Evolutionary conservation across 2,329 filamentous ascomycete genomes (phyloP), one percentile per base, ranked within the genome.

Genomic region (Epichloe elymi): DNA sequence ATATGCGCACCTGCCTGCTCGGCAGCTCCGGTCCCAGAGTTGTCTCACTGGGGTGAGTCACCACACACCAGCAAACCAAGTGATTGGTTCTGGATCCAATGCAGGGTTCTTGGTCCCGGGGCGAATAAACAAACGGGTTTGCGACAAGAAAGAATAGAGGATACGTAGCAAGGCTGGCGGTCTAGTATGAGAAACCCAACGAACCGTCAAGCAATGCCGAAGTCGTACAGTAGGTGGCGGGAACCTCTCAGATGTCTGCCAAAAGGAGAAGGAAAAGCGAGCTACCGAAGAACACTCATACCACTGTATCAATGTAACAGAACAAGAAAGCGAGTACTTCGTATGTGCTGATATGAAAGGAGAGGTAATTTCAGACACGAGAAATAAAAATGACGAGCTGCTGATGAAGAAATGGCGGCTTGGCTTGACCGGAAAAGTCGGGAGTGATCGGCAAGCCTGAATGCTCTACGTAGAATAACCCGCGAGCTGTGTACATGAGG

Each of bases 41-140:
- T 43, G 51, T 50, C 51, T 46, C 49, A 47, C 26, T 36, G 6
- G 49, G 38, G 44, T 20, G 17, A 40, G 20, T 51, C 49, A 14
- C n/a, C 20, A 43, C 37, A 30, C 44, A 51, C 20, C 20, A 51
- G 23, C 37, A 51, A 51, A 20, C 30, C 23, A 33, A 37, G 23
- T 17, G 49, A 44, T 33, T 46, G 49, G 38, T 20, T 38, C 15
- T 30, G 35, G 17, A 41, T 46, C 20, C 26, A 30, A 30, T 42
- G 36, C 48, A 41, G 36, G 35, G 19, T 46, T 42, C 23, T 37
- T 37, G 20, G 41, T 38, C 12, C 20, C 4, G 4, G 37, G 19
- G 15, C 8, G 20, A 20, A 14, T 8, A 6, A 44, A 33, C 15
- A 6, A 44, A 33, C 15, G n/a, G 17, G 37, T 39, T 39, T 17